Evolutionary conservation across 1,284 basidiomycete genomes (phyloP).

Genomic region (Pseudozyma hubeiensis): DNA sequence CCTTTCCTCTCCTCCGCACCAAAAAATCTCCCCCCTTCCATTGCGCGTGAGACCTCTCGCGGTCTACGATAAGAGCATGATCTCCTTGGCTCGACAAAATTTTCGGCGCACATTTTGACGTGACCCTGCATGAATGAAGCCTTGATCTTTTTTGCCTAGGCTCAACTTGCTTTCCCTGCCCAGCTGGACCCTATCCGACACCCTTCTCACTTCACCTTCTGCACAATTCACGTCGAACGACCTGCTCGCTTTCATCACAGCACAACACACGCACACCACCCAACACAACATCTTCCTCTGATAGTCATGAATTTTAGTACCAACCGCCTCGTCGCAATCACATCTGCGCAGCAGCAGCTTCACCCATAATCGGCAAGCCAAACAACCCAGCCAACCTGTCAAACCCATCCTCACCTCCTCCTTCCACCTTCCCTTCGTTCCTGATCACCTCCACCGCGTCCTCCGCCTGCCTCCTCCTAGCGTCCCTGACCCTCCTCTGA

Average conservation of each 20-base stretch:
- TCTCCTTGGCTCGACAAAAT: too few relatives aligned
- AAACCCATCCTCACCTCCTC: slow-evolving; percentile 27
- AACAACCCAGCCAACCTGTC: slow-evolving; percentile 37
- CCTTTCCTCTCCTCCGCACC: too few relatives aligned
- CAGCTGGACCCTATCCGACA: background rate
- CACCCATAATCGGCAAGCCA: slow-evolving; percentile 37
- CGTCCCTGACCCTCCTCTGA: slow-evolving; percentile 88
- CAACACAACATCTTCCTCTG: too few relatives aligned
- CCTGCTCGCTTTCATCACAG: too few relatives aligned
- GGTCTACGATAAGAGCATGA: too few relatives aligned
- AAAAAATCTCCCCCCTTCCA: too few relatives aligned
- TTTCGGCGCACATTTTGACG: slow-evolving; percentile 1
- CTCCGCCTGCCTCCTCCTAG: slow-evolving; percentile 66
- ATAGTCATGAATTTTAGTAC: too few relatives aligned
- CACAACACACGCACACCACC: too few relatives aligned
- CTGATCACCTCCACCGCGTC: slow-evolving; percentile 8
- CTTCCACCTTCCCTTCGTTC: background rate
- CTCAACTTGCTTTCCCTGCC: slow-evolving; percentile 3
- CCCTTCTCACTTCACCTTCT: background rate
- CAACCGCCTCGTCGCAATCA: background rate
- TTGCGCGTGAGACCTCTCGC: too few relatives aligned
- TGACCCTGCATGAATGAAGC: background rate
- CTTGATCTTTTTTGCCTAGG: slow-evolving; percentile 3
- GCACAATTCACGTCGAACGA: too few relatives aligned
- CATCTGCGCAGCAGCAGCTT: slow-evolving; percentile 11